Base-by-base conservation (phyloP, 148 eudicot species). In the Amaranthus hypochondriacus region DNA sequence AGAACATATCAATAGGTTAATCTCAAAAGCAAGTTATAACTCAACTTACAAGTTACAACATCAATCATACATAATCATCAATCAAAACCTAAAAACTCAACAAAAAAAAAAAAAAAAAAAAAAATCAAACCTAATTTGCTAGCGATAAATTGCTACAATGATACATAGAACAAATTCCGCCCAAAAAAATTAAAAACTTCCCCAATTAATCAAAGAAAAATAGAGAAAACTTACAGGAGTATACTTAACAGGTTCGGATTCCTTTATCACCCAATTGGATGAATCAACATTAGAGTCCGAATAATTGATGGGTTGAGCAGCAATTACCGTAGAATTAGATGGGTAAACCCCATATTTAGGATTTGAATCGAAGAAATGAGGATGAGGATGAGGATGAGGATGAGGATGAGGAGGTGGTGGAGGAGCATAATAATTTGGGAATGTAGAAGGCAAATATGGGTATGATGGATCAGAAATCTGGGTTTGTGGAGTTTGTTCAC, bases 241-340 rank as follows among this genome's bases (percentile, higher is more conserved):
- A 73, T 73, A 73, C 7, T 44, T 53, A 39, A 75, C 11, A 18
- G 77, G 71, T 11, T 63, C 46, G 5, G 71, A 47, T 75, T 66
- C 46, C 28, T 56, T 66, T 55, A 75, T 64, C 18, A 75, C 77
- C 77, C 77, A 75, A 21, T 0, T 66, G n/a, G 71, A 4, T 44
- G 70, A 55, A 66, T 7, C 54, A 55, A 5, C 61, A 75, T 4
- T 7, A 9, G 61, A 46, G 9, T 55, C 70, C 61, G 44, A 39
- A 42, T 64, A 63, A 53, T 14, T 9, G 9, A 49, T 12, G 53
- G 76, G 68, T 54, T 18, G 69, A 4, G 21, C 69, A 6, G 44
- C 76, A n/a, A 51, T 62, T 14, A 42, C 59, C 4, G 42, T 4
- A 14, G 28, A 44, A 73, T n/a, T 64, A 42, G 52, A 28, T 63